Percentiles rank a stretch among this genome's conserved stretches.
These are phyloP conservation scores for Syzygium malaccense DNA, from an alignment of 441 rosid species.

Conservation along the genomic window DNA sequence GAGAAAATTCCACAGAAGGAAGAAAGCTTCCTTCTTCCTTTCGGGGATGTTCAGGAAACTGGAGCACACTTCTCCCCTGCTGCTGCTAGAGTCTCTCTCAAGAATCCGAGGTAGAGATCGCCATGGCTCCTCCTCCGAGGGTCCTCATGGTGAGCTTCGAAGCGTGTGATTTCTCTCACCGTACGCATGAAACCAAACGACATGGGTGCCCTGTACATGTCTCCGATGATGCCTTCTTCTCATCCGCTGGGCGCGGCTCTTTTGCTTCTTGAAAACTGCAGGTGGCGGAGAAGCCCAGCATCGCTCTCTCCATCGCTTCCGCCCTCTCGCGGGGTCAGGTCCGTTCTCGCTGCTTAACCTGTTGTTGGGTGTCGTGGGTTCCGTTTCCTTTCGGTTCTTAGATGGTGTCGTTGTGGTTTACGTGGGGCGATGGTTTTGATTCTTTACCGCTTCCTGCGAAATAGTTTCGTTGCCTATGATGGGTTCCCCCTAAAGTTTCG, in stretches of 20 bases:
- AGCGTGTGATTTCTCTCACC: background rate
- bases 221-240: background rate
- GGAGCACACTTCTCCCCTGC: fast-evolving
- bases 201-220: background rate
- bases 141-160: conserved; percentile 50
- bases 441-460: background rate
- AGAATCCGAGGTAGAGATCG: background rate
- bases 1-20: background rate
- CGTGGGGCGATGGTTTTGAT: background rate
- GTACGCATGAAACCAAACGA: background rate
- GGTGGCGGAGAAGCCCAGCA: conserved; percentile 99
- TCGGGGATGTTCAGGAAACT: background rate
- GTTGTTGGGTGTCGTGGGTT: background rate
- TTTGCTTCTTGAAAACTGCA: conserved; percentile 5
- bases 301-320: conserved; percentile 80
- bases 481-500: background rate
- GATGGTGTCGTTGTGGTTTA: background rate
- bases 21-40: background rate
- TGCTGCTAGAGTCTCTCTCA: background rate
- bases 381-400: background rate
- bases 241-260: background rate
- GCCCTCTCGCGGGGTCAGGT: conserved; percentile 73
- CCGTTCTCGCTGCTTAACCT: background rate
- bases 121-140: conserved; percentile 38
- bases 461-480: background rate